Percentiles rank a stretch among this genome's conserved stretches.
Conservation (phyloP, 176 grass and related monocot genomes). For the Hordeum vulgare region MorexV3_pseudomolecules_assembly NC_058522.1:198865321-198865820, state of each 20-base stretch:
- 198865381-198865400: too few relatives aligned
- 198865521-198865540: neutral
- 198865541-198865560: neutral
- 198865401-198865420: too few relatives aligned
- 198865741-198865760: neutral
- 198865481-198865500: too few relatives aligned
- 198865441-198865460: too few relatives aligned
- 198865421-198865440: too few relatives aligned
- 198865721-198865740: neutral
- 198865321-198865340: too few relatives aligned
- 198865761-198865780: neutral
- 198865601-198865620: neutral
- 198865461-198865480: too few relatives aligned
- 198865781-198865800: too few relatives aligned
- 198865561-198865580: neutral
- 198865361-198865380: too few relatives aligned
- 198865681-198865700: neutral
- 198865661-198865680: neutral
- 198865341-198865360: too few relatives aligned
- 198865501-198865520: neutral
- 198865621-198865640: neutral
- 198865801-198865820: too few relatives aligned
- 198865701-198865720: neutral
- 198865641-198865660: neutral
- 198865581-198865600: slow-evolving; percentile 3